Evolutionary conservation across 2,329 filamentous ascomycete species (phyloP).

Genomic region (Drechmeria coniospora): DNA sequence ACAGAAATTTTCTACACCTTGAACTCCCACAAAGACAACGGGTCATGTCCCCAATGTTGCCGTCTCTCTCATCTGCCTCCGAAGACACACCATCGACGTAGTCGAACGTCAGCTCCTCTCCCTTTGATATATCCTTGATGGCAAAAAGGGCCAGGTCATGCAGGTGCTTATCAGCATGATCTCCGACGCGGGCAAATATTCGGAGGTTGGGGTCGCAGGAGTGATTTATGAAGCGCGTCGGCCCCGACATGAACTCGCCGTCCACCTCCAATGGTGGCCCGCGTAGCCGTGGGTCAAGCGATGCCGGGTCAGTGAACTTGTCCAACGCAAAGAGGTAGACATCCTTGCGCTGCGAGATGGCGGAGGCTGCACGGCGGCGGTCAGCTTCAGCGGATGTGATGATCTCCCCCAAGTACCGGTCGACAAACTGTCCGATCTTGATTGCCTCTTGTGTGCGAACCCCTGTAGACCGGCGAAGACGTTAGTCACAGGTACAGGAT

Average conservation of each 20-base stretch:
- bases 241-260: conserved; percentile 64
- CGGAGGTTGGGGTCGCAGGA: conserved; percentile 65
- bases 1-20: conserved; percentile 55
- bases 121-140: conserved; percentile 44
- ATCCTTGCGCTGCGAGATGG: conserved; percentile 47
- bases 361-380: conserved; percentile 40
- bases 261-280: conserved; percentile 45
- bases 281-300: conserved; percentile 38
- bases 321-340: conserved; percentile 71
- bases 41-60: conserved; percentile 35
- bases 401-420: conserved; percentile 61
- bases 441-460: conserved; percentile 51
- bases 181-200: conserved; percentile 66
- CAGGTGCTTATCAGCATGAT: conserved; percentile 57
- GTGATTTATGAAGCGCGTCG: conserved; percentile 72
- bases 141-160: conserved; percentile 71
- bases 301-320: conserved; percentile 52
- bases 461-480: conserved; percentile 21
- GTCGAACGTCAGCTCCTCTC: conserved; percentile 64
- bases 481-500: no score
- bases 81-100: conserved; percentile 53
- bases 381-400: conserved; percentile 51
- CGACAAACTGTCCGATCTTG: conserved; percentile 60
- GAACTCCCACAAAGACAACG: conserved; percentile 45
- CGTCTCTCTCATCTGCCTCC: conserved; percentile 26